Evolutionary conservation across 805 yeast genomes (phyloP), one percentile per base, ranked within the genome.

Genomic region (Pachysolen tannophilus): DNA sequence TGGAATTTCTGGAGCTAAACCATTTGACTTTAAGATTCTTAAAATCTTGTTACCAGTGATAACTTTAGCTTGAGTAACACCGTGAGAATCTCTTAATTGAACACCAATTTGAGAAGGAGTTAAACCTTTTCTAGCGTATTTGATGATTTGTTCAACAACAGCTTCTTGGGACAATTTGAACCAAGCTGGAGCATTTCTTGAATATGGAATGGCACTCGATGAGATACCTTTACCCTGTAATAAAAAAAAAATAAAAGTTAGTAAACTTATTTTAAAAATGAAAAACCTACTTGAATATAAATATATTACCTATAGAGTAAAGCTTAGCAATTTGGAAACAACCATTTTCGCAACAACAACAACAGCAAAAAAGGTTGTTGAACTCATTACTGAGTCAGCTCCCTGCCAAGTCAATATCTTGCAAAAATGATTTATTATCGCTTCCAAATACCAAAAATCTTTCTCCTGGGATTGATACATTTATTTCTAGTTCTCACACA

Each of bases 61-160:
- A 63, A 90, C 80, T 77, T 82, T 86, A 57, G 95, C 72, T 75
- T 88, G 96, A 66, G 96, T 80, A 60, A 92, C 97, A 75, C 99
- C 99, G 78, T 92, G 97, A 59, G 97, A 92, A 75, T 92, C 99
- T 80, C 99, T 87, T 69, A 92, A 84, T 61, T 87, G 72, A 64
- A 92, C 98, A 85, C 99, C 98, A 52, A 92, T 92, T 73, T 87
- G 95, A 60, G 99, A 92, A 61, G 99, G 99, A 55, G 97, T 85
- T 66, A 88, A 75, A 88, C 99, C 99, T 81, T 92, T 92, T 78
- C 97, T 88, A 65, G 99, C 98, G 77, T 88, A 86, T 83, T 92
- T 92, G 88, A 82, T 69, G 75, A 90, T 79, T 76, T 87, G 96
- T 75, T 92, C 98, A 71, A 88, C 86, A 61, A 92, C 94, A 53